Base-by-base conservation (phyloP, 352 stramenopile species). In the Pythium dissimile region DNA sequence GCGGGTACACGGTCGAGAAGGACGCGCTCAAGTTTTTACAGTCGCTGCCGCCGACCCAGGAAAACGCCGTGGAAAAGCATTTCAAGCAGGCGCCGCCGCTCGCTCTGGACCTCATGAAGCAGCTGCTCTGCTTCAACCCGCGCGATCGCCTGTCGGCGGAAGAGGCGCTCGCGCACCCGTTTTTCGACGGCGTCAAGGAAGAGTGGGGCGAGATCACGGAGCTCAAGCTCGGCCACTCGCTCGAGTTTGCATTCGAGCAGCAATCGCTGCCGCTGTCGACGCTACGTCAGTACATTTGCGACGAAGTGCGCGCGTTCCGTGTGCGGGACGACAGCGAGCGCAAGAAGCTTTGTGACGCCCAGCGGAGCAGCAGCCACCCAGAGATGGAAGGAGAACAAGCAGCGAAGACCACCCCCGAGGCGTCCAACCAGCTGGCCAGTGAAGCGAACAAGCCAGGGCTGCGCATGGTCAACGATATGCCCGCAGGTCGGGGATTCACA, bases 51-150 rank as follows among this genome's bases (percentile, higher is more conserved):
- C 64, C 70, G 21, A 75, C 84, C 1, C 62, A 59, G 2, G 57
- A 72, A 1, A 82, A 77, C 35, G 84, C 81, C 1, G 54, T 94
- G 4, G 81, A 90, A 26, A 79, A 67, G 11, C 49, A 87, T 9
- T 81, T 75, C 37, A 82, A 84, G 7, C 67, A 64, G 9, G 64
- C 64, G 3, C 62, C 75, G 5, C 30, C 69, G 12, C 75, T 84
- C 15, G 73, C 77, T 1, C 60, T 85, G 9, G 86, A 98, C 53
- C 67, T 98, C 12, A 73, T 98, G 35, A 72, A 91, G 31, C 65
- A 69, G 21, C 71, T 98, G 59, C 70, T 98, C 5, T 84, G 78
- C 27, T 98, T 98, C 54, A 96, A 98, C 62, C 94, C 94, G 1
- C 77, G 80, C 31, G 74, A 97, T 59, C 82, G 94, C 3, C 91